Evolutionary conservation across 495 filamentous ascomycete genomes (phyloP).

Genomic region (Pyrenula massariospora): DNA sequence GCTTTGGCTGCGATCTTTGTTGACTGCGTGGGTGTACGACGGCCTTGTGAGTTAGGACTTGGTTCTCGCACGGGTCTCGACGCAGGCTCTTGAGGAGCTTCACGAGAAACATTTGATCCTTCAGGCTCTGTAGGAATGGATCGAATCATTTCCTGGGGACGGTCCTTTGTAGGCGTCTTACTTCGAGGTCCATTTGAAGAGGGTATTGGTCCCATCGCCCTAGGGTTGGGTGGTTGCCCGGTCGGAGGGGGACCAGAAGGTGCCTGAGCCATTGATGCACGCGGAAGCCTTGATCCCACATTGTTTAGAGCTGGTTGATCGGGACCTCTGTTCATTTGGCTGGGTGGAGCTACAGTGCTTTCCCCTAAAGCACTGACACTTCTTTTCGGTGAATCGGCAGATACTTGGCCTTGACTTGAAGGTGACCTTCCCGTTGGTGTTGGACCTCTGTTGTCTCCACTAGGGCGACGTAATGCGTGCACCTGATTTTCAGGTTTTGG

Average conservation of each 20-base stretch:
- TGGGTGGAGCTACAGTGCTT: slow-evolving; percentile 32
- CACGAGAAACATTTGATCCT: slow-evolving; percentile 33
- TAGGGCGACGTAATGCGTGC: slow-evolving; percentile 24
- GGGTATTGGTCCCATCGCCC: slow-evolving; percentile 26
- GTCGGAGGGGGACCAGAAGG: slow-evolving; percentile 78
- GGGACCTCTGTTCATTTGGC: slow-evolving; percentile 15
- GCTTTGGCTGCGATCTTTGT: slow-evolving; percentile 28
- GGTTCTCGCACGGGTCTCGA: slow-evolving; percentile 16
- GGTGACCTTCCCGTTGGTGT: slow-evolving; percentile 23
- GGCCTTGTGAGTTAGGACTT: slow-evolving; percentile 38
- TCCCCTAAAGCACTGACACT: slow-evolving; percentile 40
- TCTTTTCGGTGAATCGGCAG: slow-evolving; percentile 41
- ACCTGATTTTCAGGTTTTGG: slow-evolving; percentile 12
- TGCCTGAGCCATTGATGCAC: slow-evolving; percentile 57
- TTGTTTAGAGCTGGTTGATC: slow-evolving; percentile 10
- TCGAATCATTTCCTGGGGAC: slow-evolving; percentile 14
- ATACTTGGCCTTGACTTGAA: slow-evolving; percentile 53
- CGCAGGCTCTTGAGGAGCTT: slow-evolving; percentile 28
- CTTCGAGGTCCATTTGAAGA: slow-evolving; percentile 33
- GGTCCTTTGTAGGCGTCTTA: slow-evolving; percentile 46
- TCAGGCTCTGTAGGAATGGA: slow-evolving; percentile 39
- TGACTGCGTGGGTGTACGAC: slow-evolving; percentile 50
- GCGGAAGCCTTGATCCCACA: slow-evolving; percentile 51
- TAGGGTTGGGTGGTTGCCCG: slow-evolving; percentile 72
- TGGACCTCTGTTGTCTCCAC: slow-evolving; percentile 19